phyloP scores from a whole-genome alignment of 192 early-diverging fungal species.

The Coemansia sp. region DNA sequence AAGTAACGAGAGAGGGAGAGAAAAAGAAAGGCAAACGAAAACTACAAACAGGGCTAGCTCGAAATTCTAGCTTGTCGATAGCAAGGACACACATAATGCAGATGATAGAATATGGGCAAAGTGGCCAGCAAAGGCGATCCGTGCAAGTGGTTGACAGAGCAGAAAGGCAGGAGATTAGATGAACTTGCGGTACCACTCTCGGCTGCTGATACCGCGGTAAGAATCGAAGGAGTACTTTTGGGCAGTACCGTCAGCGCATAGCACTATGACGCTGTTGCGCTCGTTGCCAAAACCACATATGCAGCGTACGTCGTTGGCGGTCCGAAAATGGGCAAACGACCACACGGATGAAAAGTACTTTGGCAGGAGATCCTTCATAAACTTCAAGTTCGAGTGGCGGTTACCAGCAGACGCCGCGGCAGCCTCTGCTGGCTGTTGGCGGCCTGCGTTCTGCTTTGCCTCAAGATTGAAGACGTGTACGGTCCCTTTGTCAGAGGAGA shows the following conservation, averaged over 20 bases:
- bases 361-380: slow-evolving; percentile 82
- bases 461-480: slow-evolving; percentile 91
- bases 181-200: slow-evolving; percentile 57
- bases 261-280: slow-evolving; percentile 73
- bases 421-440: slow-evolving; percentile 18
- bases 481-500: slow-evolving; percentile 89
- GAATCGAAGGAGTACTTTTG: slow-evolving; percentile 84
- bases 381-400: slow-evolving; percentile 59
- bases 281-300: slow-evolving; percentile 79
- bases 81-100: not conserved
- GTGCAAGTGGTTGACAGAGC: too few relatives aligned
- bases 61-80: not conserved
- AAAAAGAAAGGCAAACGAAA: not conserved
- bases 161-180: slow-evolving; percentile 13
- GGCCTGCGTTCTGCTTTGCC: slow-evolving; percentile 28
- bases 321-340: slow-evolving; percentile 86
- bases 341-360: slow-evolving; percentile 95
- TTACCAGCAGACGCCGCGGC: slow-evolving; percentile 42
- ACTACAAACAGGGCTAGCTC: not conserved
- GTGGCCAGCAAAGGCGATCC: too few relatives aligned
- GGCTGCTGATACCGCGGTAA: slow-evolving; percentile 47
- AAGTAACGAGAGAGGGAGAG: slow-evolving; percentile 1
- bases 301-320: slow-evolving; percentile 76
- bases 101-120: too few relatives aligned
- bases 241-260: slow-evolving; percentile 86